Base-by-base conservation (phyloP, 352 stramenopile genomes). In the Pythium phragmiticola region DNA sequence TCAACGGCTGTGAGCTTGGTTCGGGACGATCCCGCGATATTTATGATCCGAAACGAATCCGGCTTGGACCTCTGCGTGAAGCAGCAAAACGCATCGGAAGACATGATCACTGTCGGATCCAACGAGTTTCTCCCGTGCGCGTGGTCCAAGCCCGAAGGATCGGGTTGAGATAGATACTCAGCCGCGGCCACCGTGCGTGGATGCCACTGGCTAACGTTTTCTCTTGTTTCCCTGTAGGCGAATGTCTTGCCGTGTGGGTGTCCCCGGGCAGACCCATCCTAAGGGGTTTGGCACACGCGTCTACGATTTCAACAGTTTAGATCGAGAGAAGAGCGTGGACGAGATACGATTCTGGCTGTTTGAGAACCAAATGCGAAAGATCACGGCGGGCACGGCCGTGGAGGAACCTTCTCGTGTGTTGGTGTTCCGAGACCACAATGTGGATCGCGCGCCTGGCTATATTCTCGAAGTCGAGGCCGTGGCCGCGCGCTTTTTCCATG, bases 241-340 rank as follows among this genome's bases (percentile, higher is more conserved):
- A 61, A 80, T 92, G 17, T 77, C 80, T 34, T 95, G 83, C 47
- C 80, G 82, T 28, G 83, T 78, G 37, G 79, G 83, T 52, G 60
- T 72, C 45, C 68, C 75, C 12, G 72, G 82, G 3, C 75, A 77
- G 7, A 76, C 78, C 47, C 74, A 85, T 55, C 68, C 78, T 13
- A 75, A 82, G 2, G 88, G 79, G 33, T 76, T 78, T 28, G 80
- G 78, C 1, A 87, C 81, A 21, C 78, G 85, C 12, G 69, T 95
- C 26, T 95, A 92, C 59, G 87, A 95, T 63, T 95, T 95, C 47
- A 84, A 85, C 12, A 89, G 92, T 57, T 50, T 95, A 46, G 87
- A 95, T 57, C 67, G 82, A 33, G 83, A 95, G 26, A 81, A 81
- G 55, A 81, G 83, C 33, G 79, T 88, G 17, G 82, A 90, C 19